phyloP scores from a whole-genome alignment of 1,284 basidiomycete species.

The Veloporphyrellus conicus region DNA sequence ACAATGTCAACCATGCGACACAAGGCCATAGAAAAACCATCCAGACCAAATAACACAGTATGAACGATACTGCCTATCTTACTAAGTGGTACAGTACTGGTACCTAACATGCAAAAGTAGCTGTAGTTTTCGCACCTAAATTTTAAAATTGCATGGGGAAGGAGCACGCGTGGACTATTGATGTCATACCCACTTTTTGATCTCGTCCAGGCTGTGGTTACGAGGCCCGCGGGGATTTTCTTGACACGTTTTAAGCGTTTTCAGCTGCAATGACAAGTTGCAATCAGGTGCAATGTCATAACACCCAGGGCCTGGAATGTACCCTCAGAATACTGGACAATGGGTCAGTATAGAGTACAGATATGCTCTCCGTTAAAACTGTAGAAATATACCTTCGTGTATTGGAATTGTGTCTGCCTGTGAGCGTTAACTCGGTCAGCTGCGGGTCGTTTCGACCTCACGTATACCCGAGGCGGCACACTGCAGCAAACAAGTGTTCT shows the following conservation, averaged over 20 bases:
- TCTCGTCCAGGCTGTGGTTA: conserved; percentile 42
- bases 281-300: background rate
- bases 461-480: conserved; percentile 50
- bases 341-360: background rate
- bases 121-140: conserved; percentile 51
- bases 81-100: too few relatives aligned
- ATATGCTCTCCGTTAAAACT: background rate
- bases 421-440: conserved; percentile 55
- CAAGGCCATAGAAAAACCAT: too few relatives aligned
- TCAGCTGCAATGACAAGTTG: conserved; percentile 31
- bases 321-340: conserved; percentile 30
- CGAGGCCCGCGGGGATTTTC: conserved; percentile 47
- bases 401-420: conserved; percentile 47
- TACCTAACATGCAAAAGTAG: conserved; percentile 57
- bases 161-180: background rate
- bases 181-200: conserved; percentile 37
- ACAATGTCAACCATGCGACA: too few relatives aligned
- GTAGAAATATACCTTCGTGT: conserved; percentile 40
- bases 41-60: too few relatives aligned
- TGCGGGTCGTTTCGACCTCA: conserved; percentile 55
- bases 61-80: too few relatives aligned
- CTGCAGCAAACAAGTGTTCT: conserved; percentile 44
- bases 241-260: conserved; percentile 49
- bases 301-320: background rate
- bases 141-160: background rate